Percentiles rank a stretch among this genome's conserved stretches.
These are phyloP conservation scores for Pelargonium nanum DNA, from an alignment of 345 rosid genomes.

Conservation along the genomic window DNA sequence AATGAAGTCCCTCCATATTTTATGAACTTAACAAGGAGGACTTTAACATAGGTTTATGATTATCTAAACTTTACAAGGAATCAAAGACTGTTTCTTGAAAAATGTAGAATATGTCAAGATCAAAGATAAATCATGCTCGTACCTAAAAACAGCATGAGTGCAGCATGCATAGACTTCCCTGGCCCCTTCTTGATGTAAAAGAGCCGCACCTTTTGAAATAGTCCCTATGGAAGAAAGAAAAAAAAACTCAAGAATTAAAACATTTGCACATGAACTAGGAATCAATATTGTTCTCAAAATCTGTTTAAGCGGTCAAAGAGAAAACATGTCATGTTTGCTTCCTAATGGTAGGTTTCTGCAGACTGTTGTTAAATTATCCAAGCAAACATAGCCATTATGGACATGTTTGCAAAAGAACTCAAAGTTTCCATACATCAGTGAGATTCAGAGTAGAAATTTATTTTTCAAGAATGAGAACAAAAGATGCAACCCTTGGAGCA, in stretches of 20 bases:
- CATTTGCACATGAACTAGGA: not conserved
- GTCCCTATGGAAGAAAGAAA: conserved; percentile 42
- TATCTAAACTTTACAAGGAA: not conserved
- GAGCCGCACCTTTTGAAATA: conserved; percentile 88
- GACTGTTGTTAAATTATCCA: not conserved
- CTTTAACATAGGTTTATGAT: not conserved
- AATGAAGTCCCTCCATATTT: too few species aligned
- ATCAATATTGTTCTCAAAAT: not conserved
- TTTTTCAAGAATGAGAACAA: too few species aligned
- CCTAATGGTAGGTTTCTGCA: not conserved
- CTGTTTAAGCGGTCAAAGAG: not conserved
- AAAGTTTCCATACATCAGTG: too few species aligned
- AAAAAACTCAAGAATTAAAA: not conserved
- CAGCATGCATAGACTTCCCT: conserved; percentile 92
- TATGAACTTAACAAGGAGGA: not conserved
- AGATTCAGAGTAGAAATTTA: too few species aligned
- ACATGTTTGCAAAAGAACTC: too few species aligned
- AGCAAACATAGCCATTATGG: not conserved
- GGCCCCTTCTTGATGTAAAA: conserved; percentile 95
- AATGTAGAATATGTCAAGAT: not conserved
- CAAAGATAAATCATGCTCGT: conserved; percentile 7
- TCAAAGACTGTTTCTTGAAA: too few species aligned
- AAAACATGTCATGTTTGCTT: not conserved
- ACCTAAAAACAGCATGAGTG: conserved; percentile 98
- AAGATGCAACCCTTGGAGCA: too few species aligned